A percentile compares a stretch with the other conserved stretches of the same genome.
Evolutionary conservation across 169 alveolate genomes (phyloP).

Genomic region (Perkinsus chesapeaki): DNA sequence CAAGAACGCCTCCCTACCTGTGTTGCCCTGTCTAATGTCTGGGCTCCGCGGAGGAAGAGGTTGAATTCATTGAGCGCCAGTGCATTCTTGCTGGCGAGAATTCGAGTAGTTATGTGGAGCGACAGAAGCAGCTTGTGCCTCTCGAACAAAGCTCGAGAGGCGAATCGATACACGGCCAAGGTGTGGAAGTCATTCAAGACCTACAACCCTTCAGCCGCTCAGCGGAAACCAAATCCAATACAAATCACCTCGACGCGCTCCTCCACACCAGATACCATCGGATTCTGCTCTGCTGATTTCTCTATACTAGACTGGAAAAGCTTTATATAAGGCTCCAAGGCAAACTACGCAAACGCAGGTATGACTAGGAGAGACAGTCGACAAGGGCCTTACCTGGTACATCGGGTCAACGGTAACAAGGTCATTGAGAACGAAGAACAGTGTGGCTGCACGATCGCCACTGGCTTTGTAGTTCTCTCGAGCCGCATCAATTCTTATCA

Average conservation of each 20-base stretch:
- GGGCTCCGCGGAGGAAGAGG: constrained; percentile 82
- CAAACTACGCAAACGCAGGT: constrained; percentile 36
- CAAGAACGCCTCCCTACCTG: neutral
- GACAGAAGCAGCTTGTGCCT: constrained; percentile 81
- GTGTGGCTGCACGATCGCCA: constrained; percentile 77
- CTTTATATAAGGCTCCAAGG: constrained; percentile 75
- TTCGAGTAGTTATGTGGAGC: constrained; percentile 70
- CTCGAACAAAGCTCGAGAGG: constrained; percentile 84
- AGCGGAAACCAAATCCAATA: neutral
- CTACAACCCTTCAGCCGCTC: neutral
- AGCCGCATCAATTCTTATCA: constrained; percentile 63
- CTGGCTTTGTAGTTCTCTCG: constrained; percentile 83
- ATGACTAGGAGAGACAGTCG: neutral
- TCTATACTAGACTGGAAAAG: constrained; percentile 72
- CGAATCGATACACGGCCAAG: constrained; percentile 56
- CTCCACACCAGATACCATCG: constrained; percentile 46
- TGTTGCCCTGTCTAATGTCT: constrained; percentile 55
- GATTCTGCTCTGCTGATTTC: constrained; percentile 46
- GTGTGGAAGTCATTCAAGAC: constrained; percentile 63
- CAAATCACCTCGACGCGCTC: constrained; percentile 54
- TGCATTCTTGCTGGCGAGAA: constrained; percentile 57
- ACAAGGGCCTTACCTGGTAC: constrained; percentile 52
- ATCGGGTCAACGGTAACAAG: constrained; percentile 79
- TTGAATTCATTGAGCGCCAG: constrained; percentile 70
- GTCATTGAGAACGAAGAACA: constrained; percentile 83